Percentiles rank a stretch among this genome's conserved stretches.
These are phyloP conservation scores for Backusella macrospora DNA, from an alignment of 192 early-diverging fungal species.

Conservation along the genomic window DNA sequence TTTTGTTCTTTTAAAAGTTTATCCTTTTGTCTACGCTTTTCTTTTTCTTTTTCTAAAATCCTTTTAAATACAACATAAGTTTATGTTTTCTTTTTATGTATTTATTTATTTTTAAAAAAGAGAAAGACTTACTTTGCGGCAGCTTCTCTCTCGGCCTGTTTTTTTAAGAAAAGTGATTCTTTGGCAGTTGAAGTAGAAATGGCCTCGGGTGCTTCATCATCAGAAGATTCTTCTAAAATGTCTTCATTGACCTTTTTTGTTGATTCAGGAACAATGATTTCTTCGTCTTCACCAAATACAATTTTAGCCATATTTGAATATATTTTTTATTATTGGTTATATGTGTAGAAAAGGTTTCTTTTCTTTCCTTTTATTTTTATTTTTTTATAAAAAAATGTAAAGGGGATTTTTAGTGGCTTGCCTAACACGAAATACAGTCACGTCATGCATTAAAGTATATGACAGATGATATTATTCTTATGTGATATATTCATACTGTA, in stretches of 20 bases:
- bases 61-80: not conserved
- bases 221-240: conserved; percentile 23
- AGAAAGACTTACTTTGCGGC: conserved; percentile 29
- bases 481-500: too few species aligned
- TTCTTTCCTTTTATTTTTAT: too few species aligned
- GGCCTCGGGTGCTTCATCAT: conserved; percentile 43
- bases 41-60: conserved; percentile 25
- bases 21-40: conserved; percentile 43
- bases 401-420: too few species aligned
- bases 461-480: too few species aligned
- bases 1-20: conserved; percentile 42
- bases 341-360: too few species aligned
- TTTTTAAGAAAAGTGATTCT: conserved; percentile 4
- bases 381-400: too few species aligned
- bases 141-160: conserved; percentile 33
- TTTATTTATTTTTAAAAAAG: not conserved
- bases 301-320: conserved; percentile 22
- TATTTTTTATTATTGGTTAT: too few species aligned
- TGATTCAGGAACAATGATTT: conserved; percentile 22
- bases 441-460: too few species aligned
- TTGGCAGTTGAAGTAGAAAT: conserved; percentile 33
- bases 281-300: conserved; percentile 26
- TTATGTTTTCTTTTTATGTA: not conserved
- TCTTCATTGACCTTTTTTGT: not conserved
- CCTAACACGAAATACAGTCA: too few species aligned